These are phyloP conservation scores for Cucumis melo DNA, from an alignment of 306 rosid genomes.

Conservation along the genomic window DNA sequence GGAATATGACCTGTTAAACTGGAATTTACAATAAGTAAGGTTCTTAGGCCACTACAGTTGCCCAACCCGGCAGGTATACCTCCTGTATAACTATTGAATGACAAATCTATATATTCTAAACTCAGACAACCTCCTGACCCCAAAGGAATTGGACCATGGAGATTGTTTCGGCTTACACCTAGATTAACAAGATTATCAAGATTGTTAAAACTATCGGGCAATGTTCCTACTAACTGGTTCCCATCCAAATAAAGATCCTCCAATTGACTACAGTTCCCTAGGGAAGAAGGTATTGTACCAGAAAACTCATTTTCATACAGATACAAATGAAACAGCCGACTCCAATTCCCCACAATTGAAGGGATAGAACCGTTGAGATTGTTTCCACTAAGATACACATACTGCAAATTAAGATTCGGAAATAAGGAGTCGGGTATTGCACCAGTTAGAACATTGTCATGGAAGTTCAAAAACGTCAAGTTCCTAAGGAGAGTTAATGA, in stretches of 20 bases:
- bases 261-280: constrained; percentile 44
- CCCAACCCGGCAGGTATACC: constrained; percentile 53
- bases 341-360: constrained; percentile 33
- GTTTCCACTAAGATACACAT: constrained; percentile 25
- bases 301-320: constrained; percentile 29
- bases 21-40: constrained; percentile 20
- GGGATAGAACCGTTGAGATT: constrained; percentile 43
- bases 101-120: constrained; percentile 34
- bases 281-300: constrained; percentile 49
- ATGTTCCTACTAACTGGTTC: constrained; percentile 32
- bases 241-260: constrained; percentile 15
- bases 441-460: constrained; percentile 24
- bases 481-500: constrained; percentile 17
- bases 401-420: constrained; percentile 9
- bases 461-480: constrained; percentile 18
- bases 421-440: background rate
- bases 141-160: constrained; percentile 48
- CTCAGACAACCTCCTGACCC: constrained; percentile 31
- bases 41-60: constrained; percentile 31
- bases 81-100: constrained; percentile 40
- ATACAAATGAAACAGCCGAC: constrained; percentile 4
- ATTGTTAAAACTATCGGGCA: constrained; percentile 40
- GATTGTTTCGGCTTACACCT: constrained; percentile 17
- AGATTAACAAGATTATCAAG: constrained; percentile 27
- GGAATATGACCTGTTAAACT: constrained; percentile 55